phyloP scores from a whole-genome alignment of 805 yeast genomes.

The Nakazawaea wyomingensis region DNA sequence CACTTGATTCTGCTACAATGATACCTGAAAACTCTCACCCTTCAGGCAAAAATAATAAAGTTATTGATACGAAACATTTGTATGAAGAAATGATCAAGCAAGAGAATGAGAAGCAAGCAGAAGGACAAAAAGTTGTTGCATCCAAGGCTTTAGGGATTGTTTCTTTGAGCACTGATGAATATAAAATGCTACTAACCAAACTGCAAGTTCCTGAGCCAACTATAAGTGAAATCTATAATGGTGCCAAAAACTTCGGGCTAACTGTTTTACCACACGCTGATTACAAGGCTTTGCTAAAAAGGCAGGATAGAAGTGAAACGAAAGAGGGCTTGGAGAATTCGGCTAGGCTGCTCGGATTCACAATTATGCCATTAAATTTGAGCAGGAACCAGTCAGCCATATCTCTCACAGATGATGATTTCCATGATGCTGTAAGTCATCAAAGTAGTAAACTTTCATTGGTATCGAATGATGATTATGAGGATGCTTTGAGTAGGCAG shows the following conservation, averaged over 20 bases:
- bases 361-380: conserved; percentile 8
- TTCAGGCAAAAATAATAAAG: conserved; percentile 17
- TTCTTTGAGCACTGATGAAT: conserved; percentile 13
- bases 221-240: conserved; percentile 12
- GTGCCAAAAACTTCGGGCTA: conserved; percentile 37
- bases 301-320: conserved; percentile 6
- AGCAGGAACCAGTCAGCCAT: background rate
- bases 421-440: conserved; percentile 15
- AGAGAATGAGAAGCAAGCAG: conserved; percentile 7
- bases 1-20: no score
- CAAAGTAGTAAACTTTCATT: conserved; percentile 12
- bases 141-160: conserved; percentile 14
- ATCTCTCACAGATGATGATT: conserved; percentile 11
- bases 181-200: conserved; percentile 11
- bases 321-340: conserved; percentile 6
- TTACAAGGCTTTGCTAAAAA: conserved; percentile 30
- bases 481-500: conserved; percentile 15
- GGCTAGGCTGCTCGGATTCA: conserved; percentile 11
- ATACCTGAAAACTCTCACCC: conserved; percentile 1
- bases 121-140: conserved; percentile 13
- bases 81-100: conserved; percentile 22
- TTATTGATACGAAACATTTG: conserved; percentile 28
- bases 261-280: conserved; percentile 41
- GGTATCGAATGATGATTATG: conserved; percentile 11
- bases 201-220: conserved; percentile 11